Conservation (phyloP, 1,284 basidiomycete genomes). For the Pseudozyma tsukubaensis region DNA sequence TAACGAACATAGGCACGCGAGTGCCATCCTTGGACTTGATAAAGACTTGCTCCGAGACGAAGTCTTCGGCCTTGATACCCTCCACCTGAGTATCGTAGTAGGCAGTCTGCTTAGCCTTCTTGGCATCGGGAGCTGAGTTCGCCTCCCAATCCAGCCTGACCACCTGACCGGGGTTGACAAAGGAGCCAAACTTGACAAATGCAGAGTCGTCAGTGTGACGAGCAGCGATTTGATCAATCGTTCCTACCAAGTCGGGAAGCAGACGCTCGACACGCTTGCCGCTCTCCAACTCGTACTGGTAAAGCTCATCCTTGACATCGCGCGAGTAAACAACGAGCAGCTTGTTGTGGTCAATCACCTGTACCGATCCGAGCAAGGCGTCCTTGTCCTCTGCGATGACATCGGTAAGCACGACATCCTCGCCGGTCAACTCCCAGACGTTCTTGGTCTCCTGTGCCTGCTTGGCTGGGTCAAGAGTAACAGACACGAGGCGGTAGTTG, state of each 20-base stretch:
- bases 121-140: conserved; percentile 57
- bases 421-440: conserved; percentile 52
- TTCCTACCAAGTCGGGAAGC: conserved; percentile 78
- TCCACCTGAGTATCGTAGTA: conserved; percentile 76
- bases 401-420: conserved; percentile 71
- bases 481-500: conserved; percentile 62
- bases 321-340: conserved; percentile 79
- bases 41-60: conserved; percentile 77
- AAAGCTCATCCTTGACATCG: conserved; percentile 85
- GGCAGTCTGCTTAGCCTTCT: conserved; percentile 68
- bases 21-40: conserved; percentile 81
- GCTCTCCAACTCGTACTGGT: conserved; percentile 75
- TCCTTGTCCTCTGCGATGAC: conserved; percentile 78
- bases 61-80: conserved; percentile 79
- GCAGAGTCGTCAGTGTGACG: conserved; percentile 76
- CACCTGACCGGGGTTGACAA: conserved; percentile 80
- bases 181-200: conserved; percentile 78
- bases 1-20: conserved; percentile 85
- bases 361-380: conserved; percentile 75
- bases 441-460: conserved; percentile 49
- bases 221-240: conserved; percentile 73
- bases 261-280: conserved; percentile 76
- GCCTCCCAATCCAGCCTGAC: conserved; percentile 55
- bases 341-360: conserved; percentile 74
- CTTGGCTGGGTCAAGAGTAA: conserved; percentile 43